Evolutionary conservation across 805 yeast genomes (phyloP).

Genomic region (Hanseniaspora vineae): DNA sequence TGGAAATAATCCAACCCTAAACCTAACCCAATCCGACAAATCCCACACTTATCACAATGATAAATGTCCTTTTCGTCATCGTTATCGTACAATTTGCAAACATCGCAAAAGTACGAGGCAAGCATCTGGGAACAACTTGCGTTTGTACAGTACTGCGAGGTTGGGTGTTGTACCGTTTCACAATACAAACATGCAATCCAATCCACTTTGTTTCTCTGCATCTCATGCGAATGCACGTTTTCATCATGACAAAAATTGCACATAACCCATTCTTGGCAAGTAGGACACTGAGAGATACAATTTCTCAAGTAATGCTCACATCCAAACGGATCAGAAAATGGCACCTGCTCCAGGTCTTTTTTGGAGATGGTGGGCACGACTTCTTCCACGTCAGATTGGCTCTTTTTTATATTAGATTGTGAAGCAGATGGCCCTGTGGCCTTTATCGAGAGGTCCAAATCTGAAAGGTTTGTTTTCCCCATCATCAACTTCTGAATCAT

Average conservation of each 20-base stretch:
- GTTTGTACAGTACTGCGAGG: slow-evolving; percentile 38
- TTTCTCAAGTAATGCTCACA: slow-evolving; percentile 75
- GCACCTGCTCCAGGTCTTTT: slow-evolving; percentile 24
- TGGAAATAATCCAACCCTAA: slow-evolving; percentile 83
- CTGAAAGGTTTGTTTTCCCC: slow-evolving; percentile 40
- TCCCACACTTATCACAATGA: slow-evolving; percentile 88
- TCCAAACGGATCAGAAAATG: slow-evolving; percentile 39
- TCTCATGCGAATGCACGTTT: slow-evolving; percentile 38
- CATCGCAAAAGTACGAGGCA: slow-evolving; percentile 65
- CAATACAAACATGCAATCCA: slow-evolving; percentile 78
- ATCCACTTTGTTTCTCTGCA: slow-evolving; percentile 44
- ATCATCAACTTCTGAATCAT: slow-evolving; percentile 56
- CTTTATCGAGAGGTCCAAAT: slow-evolving; percentile 28
- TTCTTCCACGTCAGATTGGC: slow-evolving; percentile 9
- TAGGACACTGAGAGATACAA: slow-evolving; percentile 72
- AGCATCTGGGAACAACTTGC: slow-evolving; percentile 50
- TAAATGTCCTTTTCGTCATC: slow-evolving; percentile 71
- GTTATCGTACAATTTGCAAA: slow-evolving; percentile 73
- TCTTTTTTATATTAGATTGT: slow-evolving; percentile 5
- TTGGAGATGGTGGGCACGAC: slow-evolving; percentile 8
- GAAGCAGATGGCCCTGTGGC: slow-evolving; percentile 13
- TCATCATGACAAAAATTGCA: slow-evolving; percentile 82
- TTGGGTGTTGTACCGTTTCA: slow-evolving; percentile 58
- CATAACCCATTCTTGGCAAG: slow-evolving; percentile 60
- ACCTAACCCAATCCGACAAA: slow-evolving; percentile 83